These are phyloP conservation scores for Citrus unshiu DNA, from an alignment of 345 rosid species.

Conservation along the genomic window DNA sequence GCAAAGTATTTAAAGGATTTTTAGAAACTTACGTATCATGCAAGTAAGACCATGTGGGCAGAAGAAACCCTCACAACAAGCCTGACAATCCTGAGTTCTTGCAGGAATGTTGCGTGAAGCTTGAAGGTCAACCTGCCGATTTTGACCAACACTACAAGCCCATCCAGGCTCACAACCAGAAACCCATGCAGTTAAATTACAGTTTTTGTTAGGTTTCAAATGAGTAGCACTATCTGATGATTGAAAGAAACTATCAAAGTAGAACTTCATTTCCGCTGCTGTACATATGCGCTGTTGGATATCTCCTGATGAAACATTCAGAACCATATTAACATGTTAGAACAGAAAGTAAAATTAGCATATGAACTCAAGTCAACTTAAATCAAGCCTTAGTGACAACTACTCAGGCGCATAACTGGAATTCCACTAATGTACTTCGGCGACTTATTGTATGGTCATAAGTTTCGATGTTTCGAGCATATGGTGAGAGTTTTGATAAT, in stretches of 20 bases:
- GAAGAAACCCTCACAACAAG: constrained; percentile 92
- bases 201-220: constrained; percentile 66
- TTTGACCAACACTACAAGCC: constrained; percentile 61
- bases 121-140: constrained; percentile 44
- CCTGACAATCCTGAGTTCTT: constrained; percentile 56
- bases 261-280: constrained; percentile 74
- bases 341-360: not conserved
- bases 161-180: constrained; percentile 98
- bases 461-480: not conserved
- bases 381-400: not conserved
- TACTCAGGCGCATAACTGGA: not conserved
- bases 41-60: constrained; percentile 90
- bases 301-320: constrained; percentile 44
- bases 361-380: not conserved
- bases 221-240: constrained; percentile 24
- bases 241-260: constrained; percentile 50
- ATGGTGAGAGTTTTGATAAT: not conserved
- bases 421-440: not conserved
- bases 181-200: constrained; percentile 81
- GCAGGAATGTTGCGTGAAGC: constrained; percentile 55
- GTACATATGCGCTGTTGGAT: constrained; percentile 55
- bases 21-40: constrained; percentile 79
- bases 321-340: not conserved
- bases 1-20: constrained; percentile 7
- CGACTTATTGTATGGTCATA: not conserved